Base-by-base conservation (phyloP, 2,329 filamentous ascomycete species). In the Beauveria asiatica region DNA sequence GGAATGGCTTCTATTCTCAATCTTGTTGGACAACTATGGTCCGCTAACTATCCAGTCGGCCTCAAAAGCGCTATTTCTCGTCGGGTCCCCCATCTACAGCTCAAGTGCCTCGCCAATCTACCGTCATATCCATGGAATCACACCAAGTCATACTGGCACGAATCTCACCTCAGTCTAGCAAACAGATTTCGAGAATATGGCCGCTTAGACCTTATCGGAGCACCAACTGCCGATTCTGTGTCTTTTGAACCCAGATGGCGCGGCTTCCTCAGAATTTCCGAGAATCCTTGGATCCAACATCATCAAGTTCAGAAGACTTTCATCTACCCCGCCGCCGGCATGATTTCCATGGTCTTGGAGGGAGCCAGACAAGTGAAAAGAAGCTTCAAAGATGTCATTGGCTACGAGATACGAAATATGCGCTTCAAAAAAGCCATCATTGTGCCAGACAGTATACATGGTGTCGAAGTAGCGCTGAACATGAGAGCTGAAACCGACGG, bases 101-200 rank as follows among this genome's bases (percentile, higher is more conserved):
- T 66, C n/a, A 70, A 69, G 57, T 74, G 75, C 21, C 68, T 83
- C 3, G 65, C 71, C 1, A 75, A 78, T 61, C 67, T 84, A 37
- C 81, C 82, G 2, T 72, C 74, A 1, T 83, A 83, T 62, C 74
- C 78, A 2, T 84, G 81, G 80, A 81, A 83, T 33, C 81, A 83
- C 61, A 68, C 71, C 27, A 79, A 75, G 27, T 70, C 67, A 1
- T 81, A 82, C 66, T 83, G 81, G 81, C 75, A 80, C 62, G 81
- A 84, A 61, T 78, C 78, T 1, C 75, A 78, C 45, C 65, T 79
- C 2, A 77, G 76, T 21, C 66, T 68, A 16, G 71, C 75, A 11
- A 74, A 75, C 51, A 74, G 80, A 3, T 75, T 78, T 60, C 72
- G 78, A 16, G 69, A 74, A 27, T 75, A 75, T 57, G 73, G 75